Base-by-base conservation (phyloP, 2,329 filamentous ascomycete genomes). In the Scortechinia acanthostroma region DNA sequence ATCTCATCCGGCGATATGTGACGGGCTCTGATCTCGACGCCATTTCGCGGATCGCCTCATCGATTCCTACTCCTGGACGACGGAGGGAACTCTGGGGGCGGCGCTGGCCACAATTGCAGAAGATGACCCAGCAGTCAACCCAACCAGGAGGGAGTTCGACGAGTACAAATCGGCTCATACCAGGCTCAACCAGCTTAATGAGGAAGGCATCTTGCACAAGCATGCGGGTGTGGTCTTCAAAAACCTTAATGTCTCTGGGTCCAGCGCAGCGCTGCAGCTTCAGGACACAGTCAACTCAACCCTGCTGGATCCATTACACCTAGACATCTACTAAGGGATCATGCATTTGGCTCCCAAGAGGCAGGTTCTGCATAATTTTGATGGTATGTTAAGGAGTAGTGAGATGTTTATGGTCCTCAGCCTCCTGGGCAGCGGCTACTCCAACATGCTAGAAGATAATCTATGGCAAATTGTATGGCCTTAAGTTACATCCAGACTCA, bases 321-420 rank as follows among this genome's bases (percentile, higher is more conserved):
- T 77, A 67, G 73, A 1, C 76, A 86, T 46, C 62, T 73, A 35
- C 66, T 86, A 43, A 72, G 67, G 19, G 68, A 64, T 14, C 56
- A 57, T 1, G 64, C 62, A 42, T 65, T 19, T 6, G 13, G 35
- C 69, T 48, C 52, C 64, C 22, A 66, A 62, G 13, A 83, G 80
- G 50, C 72, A 79, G 23, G 87, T 87, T 49, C 62, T 88, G 16
- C 69, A 71, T 22, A 64, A 72, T 46, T 85, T 88, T 48, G 75
- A 86, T 52, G 84, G 84, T 3, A 50, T 86, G 2, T 59, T 88
- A 14, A 68, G 73, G 47, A 72, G 69, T 43, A 83, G 83, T 3
- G 82, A 88, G 65, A 76, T 88, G 58, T 59, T 87, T 16, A 73
- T 86, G 2, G 83, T 88, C 1, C 70, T 88, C 0, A 83, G 84